Percentiles rank a stretch among this genome's conserved stretches.
Evolutionary conservation across 352 stramenopile species (phyloP).

Genomic region (Elongisporangium prolatum): DNA sequence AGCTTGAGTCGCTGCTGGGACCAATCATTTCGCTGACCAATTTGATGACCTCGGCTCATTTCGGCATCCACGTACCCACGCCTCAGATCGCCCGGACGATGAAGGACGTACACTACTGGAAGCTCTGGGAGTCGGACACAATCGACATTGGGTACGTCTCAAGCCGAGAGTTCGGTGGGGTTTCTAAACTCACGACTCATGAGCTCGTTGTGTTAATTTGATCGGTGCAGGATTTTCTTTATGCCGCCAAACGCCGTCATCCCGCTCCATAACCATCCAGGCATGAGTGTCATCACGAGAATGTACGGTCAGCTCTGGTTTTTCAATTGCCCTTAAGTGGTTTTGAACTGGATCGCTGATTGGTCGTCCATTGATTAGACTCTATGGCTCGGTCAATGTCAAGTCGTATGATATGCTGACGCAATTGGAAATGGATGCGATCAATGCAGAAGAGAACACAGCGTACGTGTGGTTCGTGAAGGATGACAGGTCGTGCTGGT

Average conservation of each 20-base stretch:
- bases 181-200: neutral
- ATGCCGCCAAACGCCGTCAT: slow-evolving; percentile 75
- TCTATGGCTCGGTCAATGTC: slow-evolving; percentile 71
- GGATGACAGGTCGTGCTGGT: slow-evolving; percentile 6
- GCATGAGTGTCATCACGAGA: slow-evolving; percentile 82
- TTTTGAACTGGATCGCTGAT: neutral
- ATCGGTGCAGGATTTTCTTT: slow-evolving; percentile 62
- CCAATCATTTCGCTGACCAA: slow-evolving; percentile 56
- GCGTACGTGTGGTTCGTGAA: slow-evolving; percentile 1
- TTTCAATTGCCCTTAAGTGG: neutral
- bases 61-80: slow-evolving; percentile 67
- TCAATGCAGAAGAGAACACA: slow-evolving; percentile 3
- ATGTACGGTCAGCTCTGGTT: slow-evolving; percentile 34
- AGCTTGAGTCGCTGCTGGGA: slow-evolving; percentile 57
- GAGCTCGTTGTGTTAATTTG: neutral
- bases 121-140: slow-evolving; percentile 78
- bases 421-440: slow-evolving; percentile 27
- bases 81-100: slow-evolving; percentile 62
- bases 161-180: neutral
- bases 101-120: slow-evolving; percentile 83
- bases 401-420: slow-evolving; percentile 71
- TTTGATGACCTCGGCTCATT: slow-evolving; percentile 53
- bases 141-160: slow-evolving; percentile 66
- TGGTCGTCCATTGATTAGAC: slow-evolving; percentile 15
- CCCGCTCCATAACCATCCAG: slow-evolving; percentile 76